Evolutionary conservation across 2,329 filamentous ascomycete species (phyloP), one percentile per base, ranked within the genome.

Genomic region (Stenocarpella maydis): DNA sequence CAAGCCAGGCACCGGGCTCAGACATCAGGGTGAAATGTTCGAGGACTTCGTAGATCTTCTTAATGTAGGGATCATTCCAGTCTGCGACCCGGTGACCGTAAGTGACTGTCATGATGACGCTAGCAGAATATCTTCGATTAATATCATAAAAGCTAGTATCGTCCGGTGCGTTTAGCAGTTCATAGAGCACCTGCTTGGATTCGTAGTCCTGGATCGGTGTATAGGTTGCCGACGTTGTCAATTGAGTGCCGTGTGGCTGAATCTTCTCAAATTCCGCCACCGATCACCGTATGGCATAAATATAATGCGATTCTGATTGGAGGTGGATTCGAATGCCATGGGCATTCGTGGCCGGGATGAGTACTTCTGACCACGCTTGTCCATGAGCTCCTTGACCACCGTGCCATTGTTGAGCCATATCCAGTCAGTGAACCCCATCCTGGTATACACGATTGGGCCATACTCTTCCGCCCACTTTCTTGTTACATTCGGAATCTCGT

Each of bases 311-410:
- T 37, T 10, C 10, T 31, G 19, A 15, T 24, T 37, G 8, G 31
- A 54, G n/a, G 37, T 54, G 2, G 31, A 19, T 10, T 54, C 31
- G n/a, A 19, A 37, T 7, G 31, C 4, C 4, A 54, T n/a, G 8
- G 52, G 52, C 21, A 37, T 15, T 14, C 10, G 31, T 2, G 37
- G 7, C 17, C 52, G 31, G 8, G 37, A 28, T 4, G 52, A 39
- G 52, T 54, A 12, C 31, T 54, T n/a, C 52, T 19, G 52, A 54
- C 31, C n/a, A n/a, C 37, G 28, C n/a, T 54, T 54, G n/a, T 54
- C 52, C 31, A 54, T 10, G 7, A 54, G 12, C 5, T 19, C 31
- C 19, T 54, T 39, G 28, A 54, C 52, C 10, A 31, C 52, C 31
- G n/a, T n/a, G n/a, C n/a, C n/a, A n/a, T n/a, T n/a, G n/a, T n/a